These are phyloP conservation scores for Glycine tomentella DNA, from an alignment of 306 rosid species.

Conservation along the genomic window DNA sequence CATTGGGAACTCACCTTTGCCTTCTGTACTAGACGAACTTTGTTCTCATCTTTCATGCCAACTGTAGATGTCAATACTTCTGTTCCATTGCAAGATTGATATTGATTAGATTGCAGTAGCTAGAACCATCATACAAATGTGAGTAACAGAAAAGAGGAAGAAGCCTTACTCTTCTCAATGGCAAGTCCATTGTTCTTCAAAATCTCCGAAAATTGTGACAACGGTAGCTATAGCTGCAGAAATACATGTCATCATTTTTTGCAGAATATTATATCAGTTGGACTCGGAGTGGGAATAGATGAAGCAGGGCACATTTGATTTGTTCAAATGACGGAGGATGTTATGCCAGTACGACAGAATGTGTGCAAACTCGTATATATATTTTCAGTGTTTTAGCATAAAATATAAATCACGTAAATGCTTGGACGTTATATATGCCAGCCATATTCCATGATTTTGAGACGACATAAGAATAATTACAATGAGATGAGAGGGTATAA, in stretches of 20 bases:
- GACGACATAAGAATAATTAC: not conserved
- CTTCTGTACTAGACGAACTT: conserved; percentile 88
- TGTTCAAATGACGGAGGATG: conserved; percentile 1
- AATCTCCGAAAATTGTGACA: conserved; percentile 92
- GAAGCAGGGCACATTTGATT: not conserved
- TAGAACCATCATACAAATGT: conserved; percentile 25
- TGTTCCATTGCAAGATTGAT: conserved; percentile 51
- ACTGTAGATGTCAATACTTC: conserved; percentile 93
- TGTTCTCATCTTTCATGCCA: conserved; percentile 92
- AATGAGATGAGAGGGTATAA: not conserved
- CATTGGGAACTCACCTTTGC: conserved; percentile 68
- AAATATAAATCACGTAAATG: not conserved
- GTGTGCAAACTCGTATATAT: not conserved
- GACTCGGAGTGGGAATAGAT: too few species aligned
- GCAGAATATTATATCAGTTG: too few species aligned
- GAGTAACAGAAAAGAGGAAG: not conserved
- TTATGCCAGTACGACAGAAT: too few species aligned
- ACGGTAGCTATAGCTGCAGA: conserved; percentile 90
- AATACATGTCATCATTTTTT: not conserved
- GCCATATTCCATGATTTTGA: conserved; percentile 3
- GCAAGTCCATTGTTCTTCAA: conserved; percentile 95
- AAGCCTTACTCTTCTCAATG: conserved; percentile 79
- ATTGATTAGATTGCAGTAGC: conserved; percentile 24
- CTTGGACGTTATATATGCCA: conserved; percentile 7
- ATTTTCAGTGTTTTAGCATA: not conserved